A percentile compares a stretch with the other conserved stretches of the same genome.
These are phyloP conservation scores for Citrus hindsii DNA, from an alignment of 345 rosid genomes.

Conservation along the genomic window DNA sequence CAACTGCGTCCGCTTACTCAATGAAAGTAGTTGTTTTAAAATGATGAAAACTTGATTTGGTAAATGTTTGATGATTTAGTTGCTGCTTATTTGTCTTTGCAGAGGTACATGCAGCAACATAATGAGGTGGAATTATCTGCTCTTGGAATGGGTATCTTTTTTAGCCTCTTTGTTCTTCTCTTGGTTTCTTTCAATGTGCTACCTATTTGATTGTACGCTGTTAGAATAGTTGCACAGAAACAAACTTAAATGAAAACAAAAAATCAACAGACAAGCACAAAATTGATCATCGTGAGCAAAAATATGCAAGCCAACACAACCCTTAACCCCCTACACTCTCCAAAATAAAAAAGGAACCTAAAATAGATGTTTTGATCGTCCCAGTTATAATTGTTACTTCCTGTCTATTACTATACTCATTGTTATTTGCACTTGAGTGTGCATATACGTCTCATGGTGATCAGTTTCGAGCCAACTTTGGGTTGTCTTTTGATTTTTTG, in stretches of 20 bases:
- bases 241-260: no score
- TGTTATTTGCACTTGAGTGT: neutral
- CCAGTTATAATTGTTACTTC: no score
- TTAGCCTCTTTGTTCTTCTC: neutral
- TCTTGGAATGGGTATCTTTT: slow-evolving; percentile 63
- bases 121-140: slow-evolving; percentile 71
- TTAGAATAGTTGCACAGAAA: no score
- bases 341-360: neutral
- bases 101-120: slow-evolving; percentile 81
- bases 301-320: neutral
- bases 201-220: neutral
- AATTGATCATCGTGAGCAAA: neutral
- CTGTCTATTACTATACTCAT: no score
- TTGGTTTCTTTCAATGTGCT: neutral
- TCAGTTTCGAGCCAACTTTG: neutral
- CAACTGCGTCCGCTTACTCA: no score
- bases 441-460: neutral
- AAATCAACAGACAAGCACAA: no score
- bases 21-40: neutral
- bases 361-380: neutral
- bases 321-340: neutral
- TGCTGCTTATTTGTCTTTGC: slow-evolving; percentile 20
- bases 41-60: neutral
- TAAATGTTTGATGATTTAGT: neutral
- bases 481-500: neutral